Conservation (phyloP, 78 protist species). For the Emiliania huxleyi region DNA sequence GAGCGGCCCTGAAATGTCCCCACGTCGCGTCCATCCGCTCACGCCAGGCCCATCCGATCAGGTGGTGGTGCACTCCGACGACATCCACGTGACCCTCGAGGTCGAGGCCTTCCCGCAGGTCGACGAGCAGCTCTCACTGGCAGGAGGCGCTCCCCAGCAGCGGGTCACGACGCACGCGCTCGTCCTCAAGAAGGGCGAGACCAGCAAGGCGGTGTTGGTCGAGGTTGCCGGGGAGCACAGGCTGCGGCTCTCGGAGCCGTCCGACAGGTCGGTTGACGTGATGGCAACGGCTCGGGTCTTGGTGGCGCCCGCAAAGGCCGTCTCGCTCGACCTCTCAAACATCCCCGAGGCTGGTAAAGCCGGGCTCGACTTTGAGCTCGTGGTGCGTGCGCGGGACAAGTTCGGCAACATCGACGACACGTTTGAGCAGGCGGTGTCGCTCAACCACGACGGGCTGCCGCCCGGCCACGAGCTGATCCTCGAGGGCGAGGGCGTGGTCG, state of each 20-base stretch:
- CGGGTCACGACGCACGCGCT: not conserved
- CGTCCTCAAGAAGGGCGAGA: not conserved
- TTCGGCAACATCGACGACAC: not conserved
- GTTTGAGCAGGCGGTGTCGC: not conserved
- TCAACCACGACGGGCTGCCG: not conserved
- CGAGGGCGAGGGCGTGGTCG: not conserved
- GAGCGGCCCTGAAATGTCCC: too few species aligned
- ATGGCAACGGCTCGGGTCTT: not conserved
- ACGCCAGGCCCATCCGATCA: too few species aligned
- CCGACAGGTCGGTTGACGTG: not conserved
- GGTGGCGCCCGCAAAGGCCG: not conserved
- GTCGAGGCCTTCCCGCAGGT: not conserved
- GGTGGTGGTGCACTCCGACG: not conserved
- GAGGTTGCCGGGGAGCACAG: not conserved
- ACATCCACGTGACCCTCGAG: not conserved
- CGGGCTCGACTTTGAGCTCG: not conserved
- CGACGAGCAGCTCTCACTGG: not conserved
- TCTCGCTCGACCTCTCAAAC: not conserved
- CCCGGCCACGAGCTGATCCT: not conserved
- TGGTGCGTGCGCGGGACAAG: not conserved
- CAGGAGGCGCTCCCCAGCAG: not conserved
- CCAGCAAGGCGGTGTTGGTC: not conserved
- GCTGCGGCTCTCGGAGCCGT: not conserved
- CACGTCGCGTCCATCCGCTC: too few species aligned
- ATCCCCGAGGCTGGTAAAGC: not conserved